phyloP scores from a whole-genome alignment of 441 rosid genomes.

The Bocquillonia castaneifolia region DNA sequence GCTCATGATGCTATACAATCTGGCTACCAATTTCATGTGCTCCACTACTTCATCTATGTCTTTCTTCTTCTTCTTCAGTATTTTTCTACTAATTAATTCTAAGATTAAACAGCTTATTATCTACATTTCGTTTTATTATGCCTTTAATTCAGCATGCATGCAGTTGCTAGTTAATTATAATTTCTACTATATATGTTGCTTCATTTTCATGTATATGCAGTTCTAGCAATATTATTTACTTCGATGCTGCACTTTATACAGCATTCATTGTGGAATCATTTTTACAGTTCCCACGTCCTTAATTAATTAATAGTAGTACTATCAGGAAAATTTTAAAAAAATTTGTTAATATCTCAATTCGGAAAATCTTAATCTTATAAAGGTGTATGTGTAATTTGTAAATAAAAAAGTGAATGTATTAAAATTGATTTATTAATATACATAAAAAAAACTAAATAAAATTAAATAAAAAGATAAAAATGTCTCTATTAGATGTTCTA shows the following conservation, averaged over 20 bases:
- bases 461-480: too few relatives aligned
- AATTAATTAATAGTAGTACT: background rate
- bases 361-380: too few relatives aligned
- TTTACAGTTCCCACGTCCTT: background rate
- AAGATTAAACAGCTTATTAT: background rate
- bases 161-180: background rate
- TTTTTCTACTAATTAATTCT: background rate
- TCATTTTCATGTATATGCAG: slow-evolving; percentile 22
- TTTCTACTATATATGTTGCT: slow-evolving; percentile 6
- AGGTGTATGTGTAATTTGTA: too few relatives aligned
- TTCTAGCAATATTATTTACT: slow-evolving; percentile 18
- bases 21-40: slow-evolving; percentile 10
- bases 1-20: slow-evolving; percentile 87
- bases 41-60: background rate
- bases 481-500: too few relatives aligned
- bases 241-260: slow-evolving; percentile 6
- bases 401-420: too few relatives aligned
- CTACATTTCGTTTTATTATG: background rate
- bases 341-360: too few relatives aligned
- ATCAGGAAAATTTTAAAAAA: too few relatives aligned
- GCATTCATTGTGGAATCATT: slow-evolving; percentile 5
- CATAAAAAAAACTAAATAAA: too few relatives aligned
- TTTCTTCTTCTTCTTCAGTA: background rate
- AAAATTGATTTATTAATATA: too few relatives aligned
- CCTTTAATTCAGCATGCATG: background rate